Evolutionary conservation across 306 rosid genomes (phyloP).

Genomic region (Vachellia collinsii): DNA sequence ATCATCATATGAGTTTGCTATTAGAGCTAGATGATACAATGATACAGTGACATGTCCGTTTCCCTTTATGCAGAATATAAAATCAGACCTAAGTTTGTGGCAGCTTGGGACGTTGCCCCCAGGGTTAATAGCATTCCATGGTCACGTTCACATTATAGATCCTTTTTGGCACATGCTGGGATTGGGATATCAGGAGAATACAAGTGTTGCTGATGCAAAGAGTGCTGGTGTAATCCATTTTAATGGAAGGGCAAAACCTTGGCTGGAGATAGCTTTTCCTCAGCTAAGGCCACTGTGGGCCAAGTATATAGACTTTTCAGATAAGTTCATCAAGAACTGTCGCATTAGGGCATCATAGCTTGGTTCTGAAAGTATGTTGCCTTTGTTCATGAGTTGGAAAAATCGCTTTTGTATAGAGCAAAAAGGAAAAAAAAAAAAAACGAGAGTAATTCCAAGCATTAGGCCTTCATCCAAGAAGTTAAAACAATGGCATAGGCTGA

Average conservation of each 20-base stretch:
- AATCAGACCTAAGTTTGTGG: constrained; percentile 96
- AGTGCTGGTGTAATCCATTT: constrained; percentile 88
- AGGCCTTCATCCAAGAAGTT: constrained; percentile 45
- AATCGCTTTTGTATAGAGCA: constrained; percentile 45
- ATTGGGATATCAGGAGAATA: constrained; percentile 93
- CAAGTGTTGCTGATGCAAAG: constrained; percentile 69
- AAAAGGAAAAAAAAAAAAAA: constrained; percentile 38
- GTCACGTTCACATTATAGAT: constrained; percentile 80
- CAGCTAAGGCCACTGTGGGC: constrained; percentile 77
- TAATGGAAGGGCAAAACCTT: constrained; percentile 97
- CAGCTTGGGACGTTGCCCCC: constrained; percentile 99
- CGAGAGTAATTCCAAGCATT: constrained; percentile 51
- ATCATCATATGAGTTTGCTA: constrained; percentile 15
- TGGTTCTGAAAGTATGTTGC: constrained; percentile 41
- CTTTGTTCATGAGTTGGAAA: constrained; percentile 41
- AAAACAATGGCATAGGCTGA: constrained; percentile 41
- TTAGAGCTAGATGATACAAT: constrained; percentile 21
- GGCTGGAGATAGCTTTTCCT: constrained; percentile 97
- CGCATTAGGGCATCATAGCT: constrained; percentile 70
- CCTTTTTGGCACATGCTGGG: constrained; percentile 99
- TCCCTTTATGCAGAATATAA: constrained; percentile 74
- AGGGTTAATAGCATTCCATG: constrained; percentile 96
- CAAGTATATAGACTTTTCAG: constrained; percentile 81
- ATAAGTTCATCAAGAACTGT: constrained; percentile 90
- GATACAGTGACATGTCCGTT: constrained; percentile 1